Base-by-base conservation (phyloP, 371 early-diverging fungal genomes). In the Thermomucor indicae-seudaticae region DNA sequence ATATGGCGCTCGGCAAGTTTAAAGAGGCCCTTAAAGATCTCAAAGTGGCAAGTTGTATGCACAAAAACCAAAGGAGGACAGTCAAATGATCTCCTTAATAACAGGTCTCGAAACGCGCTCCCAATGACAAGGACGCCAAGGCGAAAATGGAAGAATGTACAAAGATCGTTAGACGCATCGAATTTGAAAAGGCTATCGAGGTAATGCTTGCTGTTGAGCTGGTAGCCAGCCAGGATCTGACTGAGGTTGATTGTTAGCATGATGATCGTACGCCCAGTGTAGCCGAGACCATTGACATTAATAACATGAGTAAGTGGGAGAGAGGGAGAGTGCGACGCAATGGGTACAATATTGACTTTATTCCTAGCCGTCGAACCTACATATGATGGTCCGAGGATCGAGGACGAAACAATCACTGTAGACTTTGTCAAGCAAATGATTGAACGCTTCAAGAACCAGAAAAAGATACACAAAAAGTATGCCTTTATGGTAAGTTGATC, bases 101-200 rank as follows among this genome's bases (percentile, higher is more conserved):
- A 16, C 46, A 66, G 62, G 83, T 86, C 11, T 75, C 78, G 28
- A 83, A 78, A 50, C 68, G 78, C 56, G 79, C 78, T 22, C 92
- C 92, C 3, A 59, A 53, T 19, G 90, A 90, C 60, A 79, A 78
- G 51, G 85, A 80, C 50, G 90, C 86, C 5, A 79, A 78, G 44
- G 51, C 68, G 19, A 89, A 88, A 56, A 71, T 85, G 48, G 67
- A 72, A 6, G 92, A 93, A 62, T 93, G 94, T 59, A 86, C 91
- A 56, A 95, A 95, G 72, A 91, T 94, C 57, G 85, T 86, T 40
- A 84, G 86, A 38, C 67, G 91, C 38, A 77, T 86, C 37, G 86
- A 90, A 58, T 96, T 98, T 71, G 97, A 95, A 71, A 86, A 90
- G 66, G 98, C 98, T 6, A 96, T 98, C 48, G 82, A 81, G 55